These are phyloP conservation scores for Opeltia flavorubescens DNA, from an alignment of 495 filamentous ascomycete species.

Conservation along the genomic window DNA sequence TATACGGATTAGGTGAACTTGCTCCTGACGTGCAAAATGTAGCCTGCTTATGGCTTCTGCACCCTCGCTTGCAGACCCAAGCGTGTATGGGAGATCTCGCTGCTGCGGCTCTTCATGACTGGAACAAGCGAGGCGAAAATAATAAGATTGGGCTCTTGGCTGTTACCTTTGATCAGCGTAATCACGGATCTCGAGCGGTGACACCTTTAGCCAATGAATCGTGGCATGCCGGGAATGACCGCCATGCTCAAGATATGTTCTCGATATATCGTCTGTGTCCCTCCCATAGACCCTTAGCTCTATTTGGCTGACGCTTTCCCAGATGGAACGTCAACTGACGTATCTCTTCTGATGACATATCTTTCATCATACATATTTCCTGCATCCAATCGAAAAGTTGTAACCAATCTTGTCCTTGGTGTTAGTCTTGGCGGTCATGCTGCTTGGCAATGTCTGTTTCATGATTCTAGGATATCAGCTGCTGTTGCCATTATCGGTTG, in stretches of 20 bases:
- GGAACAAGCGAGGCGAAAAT: conserved; percentile 30
- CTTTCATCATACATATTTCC: conserved; percentile 64
- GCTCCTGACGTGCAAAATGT: conserved; percentile 29
- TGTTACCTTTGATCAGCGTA: conserved; percentile 76
- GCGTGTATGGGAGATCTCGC: conserved; percentile 55
- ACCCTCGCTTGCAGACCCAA: conserved; percentile 56
- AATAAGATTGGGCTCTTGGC: conserved; percentile 48
- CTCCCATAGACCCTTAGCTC: neutral
- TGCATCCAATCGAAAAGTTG: conserved; percentile 34
- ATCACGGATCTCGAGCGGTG: conserved; percentile 66
- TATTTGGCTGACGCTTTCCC: neutral
- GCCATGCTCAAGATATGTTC: conserved; percentile 85
- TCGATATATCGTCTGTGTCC: conserved; percentile 40
- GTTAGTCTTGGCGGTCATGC: conserved; percentile 81
- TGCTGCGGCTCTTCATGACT: conserved; percentile 37
- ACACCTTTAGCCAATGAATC: conserved; percentile 45
- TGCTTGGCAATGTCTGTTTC: conserved; percentile 67
- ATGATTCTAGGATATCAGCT: conserved; percentile 61
- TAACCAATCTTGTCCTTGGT: conserved; percentile 61
- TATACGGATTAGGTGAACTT: conserved; percentile 71
- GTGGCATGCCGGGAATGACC: conserved; percentile 67
- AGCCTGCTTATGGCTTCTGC: conserved; percentile 75
- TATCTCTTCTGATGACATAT: conserved; percentile 53
- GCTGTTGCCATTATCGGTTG: conserved; percentile 76
- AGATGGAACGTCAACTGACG: conserved; percentile 66